Evolutionary conservation across 768 basidiomycete genomes (phyloP).

Genomic region (Lentinula sp.): DNA sequence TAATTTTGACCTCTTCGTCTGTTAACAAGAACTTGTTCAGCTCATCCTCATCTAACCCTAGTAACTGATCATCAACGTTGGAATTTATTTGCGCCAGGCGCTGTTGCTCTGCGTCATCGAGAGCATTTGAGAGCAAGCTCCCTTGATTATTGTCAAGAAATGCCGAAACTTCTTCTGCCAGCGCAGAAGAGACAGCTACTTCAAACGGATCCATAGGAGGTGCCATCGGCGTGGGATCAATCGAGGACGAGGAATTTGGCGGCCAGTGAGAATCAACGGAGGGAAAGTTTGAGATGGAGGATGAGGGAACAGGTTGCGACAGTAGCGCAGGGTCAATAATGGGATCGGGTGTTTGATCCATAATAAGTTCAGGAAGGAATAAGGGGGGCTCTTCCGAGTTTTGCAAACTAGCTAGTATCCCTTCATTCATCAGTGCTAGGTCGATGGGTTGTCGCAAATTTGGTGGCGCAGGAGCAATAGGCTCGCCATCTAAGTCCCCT

Average conservation of each 20-base stretch:
- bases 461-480: conserved; percentile 21
- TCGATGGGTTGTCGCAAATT: conserved; percentile 36
- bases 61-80: conserved; percentile 51
- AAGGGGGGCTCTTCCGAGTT: conserved; percentile 30
- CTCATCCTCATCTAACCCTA: conserved; percentile 87
- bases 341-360: conserved; percentile 29
- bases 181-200: conserved; percentile 51
- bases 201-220: conserved; percentile 33
- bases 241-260: conserved; percentile 1
- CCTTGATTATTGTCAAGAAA: conserved; percentile 62
- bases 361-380: conserved; percentile 38
- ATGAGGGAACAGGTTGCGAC: conserved; percentile 10
- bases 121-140: conserved; percentile 48
- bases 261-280: not conserved
- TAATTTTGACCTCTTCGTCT: conserved; percentile 78
- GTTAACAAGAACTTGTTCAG: conserved; percentile 74
- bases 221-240: conserved; percentile 3
- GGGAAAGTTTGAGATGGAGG: conserved; percentile 12
- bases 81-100: conserved; percentile 41
- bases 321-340: conserved; percentile 59
- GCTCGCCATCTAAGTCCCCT: conserved; percentile 27
- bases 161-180: conserved; percentile 65
- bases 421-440: conserved; percentile 53
- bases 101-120: conserved; percentile 63
- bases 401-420: conserved; percentile 58